phyloP scores from a whole-genome alignment of 345 rosid genomes.

The Salix koriyanagi region DNA sequence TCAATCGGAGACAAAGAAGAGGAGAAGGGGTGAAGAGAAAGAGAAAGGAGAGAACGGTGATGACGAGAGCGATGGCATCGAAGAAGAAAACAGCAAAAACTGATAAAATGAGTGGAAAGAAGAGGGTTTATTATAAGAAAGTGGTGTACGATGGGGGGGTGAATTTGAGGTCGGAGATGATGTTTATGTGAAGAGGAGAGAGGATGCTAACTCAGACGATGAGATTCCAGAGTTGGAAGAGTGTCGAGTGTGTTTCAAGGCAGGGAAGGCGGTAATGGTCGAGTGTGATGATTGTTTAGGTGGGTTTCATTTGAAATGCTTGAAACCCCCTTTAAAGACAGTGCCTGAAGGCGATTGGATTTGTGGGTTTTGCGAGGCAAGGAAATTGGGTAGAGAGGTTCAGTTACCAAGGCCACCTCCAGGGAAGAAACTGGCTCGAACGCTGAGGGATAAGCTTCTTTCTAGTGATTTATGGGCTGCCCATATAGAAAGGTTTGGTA shows the following conservation, averaged over 20 bases:
- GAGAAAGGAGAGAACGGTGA: neutral
- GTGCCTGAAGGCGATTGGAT: slow-evolving; percentile 94
- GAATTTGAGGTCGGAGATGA: slow-evolving; percentile 74
- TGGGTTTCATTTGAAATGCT: slow-evolving; percentile 87
- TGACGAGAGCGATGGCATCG: slow-evolving; percentile 1
- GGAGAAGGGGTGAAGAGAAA: slow-evolving; percentile 16
- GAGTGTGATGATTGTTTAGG: slow-evolving; percentile 90
- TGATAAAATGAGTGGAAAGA: slow-evolving; percentile 9
- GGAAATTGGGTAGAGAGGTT: slow-evolving; percentile 47
- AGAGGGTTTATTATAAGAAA: slow-evolving; percentile 60
- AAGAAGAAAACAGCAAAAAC: neutral
- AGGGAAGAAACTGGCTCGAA: slow-evolving; percentile 65
- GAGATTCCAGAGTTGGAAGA: slow-evolving; percentile 75
- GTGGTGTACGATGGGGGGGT: slow-evolving; percentile 66
- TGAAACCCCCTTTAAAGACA: slow-evolving; percentile 66
- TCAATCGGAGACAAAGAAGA: slow-evolving; percentile 48
- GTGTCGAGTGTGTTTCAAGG: slow-evolving; percentile 68
- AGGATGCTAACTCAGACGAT: slow-evolving; percentile 56
- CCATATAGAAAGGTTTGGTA: slow-evolving; percentile 56
- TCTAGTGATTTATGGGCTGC: slow-evolving; percentile 84
- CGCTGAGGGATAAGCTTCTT: slow-evolving; percentile 85
- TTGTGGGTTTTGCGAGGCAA: slow-evolving; percentile 62
- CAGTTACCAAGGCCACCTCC: slow-evolving; percentile 48
- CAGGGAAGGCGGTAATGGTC: slow-evolving; percentile 60
- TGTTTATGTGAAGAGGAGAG: slow-evolving; percentile 84